Evolutionary conservation across 2,329 filamentous ascomycete species (phyloP).

Genomic region (Fusarium sterilihyphosum): DNA sequence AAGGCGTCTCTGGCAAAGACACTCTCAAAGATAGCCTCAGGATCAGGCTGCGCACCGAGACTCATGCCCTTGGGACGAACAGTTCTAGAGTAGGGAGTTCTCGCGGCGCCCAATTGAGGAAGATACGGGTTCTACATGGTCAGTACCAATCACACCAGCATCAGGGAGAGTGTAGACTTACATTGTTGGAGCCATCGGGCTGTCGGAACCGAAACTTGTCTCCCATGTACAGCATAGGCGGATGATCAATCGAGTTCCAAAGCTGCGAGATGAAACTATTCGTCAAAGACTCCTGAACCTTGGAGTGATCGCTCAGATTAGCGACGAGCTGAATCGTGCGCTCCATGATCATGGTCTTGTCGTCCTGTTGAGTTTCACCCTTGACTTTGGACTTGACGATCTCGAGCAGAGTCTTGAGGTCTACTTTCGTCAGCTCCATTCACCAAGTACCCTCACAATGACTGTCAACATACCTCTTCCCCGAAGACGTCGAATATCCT

Average conservation of each 20-base stretch:
- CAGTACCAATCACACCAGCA: background rate
- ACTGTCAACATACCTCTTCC: constrained; percentile 21
- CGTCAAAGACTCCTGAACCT: constrained; percentile 70
- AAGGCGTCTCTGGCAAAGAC: constrained; percentile 65
- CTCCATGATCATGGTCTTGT: constrained; percentile 83
- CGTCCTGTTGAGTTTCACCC: constrained; percentile 71
- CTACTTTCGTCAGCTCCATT: constrained; percentile 49
- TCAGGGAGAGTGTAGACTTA: constrained; percentile 25
- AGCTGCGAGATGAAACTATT: constrained; percentile 74
- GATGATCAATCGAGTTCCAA: constrained; percentile 78
- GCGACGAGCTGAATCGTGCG: constrained; percentile 76
- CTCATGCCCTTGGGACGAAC: constrained; percentile 67
- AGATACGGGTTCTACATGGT: constrained; percentile 66
- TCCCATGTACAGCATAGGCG: constrained; percentile 72
- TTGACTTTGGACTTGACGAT: constrained; percentile 71
- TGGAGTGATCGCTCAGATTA: constrained; percentile 70
- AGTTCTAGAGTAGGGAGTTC: constrained; percentile 72
- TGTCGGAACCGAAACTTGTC: constrained; percentile 72
- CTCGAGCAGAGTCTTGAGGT: constrained; percentile 70
- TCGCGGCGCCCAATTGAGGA: constrained; percentile 73
- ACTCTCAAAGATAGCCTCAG: constrained; percentile 69
- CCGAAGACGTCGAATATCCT: constrained; percentile 39
- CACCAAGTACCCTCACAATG: too few relatives aligned
- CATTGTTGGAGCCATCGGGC: constrained; percentile 76
- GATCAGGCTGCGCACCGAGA: constrained; percentile 74